phyloP scores from a whole-genome alignment of 2,329 filamentous ascomycete species.

The Aspergillus alliaceus region DNA sequence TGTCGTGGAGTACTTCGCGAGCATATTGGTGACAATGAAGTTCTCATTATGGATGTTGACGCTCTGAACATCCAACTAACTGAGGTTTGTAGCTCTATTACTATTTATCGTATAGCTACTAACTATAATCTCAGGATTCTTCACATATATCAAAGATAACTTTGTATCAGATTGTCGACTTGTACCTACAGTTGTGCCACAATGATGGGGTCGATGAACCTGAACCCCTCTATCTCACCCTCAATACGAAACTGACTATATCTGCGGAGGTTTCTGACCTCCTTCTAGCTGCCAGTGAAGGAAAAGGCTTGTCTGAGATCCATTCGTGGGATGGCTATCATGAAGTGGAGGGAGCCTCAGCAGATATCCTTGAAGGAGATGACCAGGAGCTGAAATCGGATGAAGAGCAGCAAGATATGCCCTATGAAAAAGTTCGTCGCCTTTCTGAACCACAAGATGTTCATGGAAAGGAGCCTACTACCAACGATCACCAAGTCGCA shows the following conservation, averaged over 20 bases:
- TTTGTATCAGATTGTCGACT: slow-evolving; percentile 57
- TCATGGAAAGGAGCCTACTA: slow-evolving; percentile 8
- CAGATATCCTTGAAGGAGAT: slow-evolving; percentile 13
- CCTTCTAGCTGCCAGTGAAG: slow-evolving; percentile 53
- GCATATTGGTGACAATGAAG: slow-evolving; percentile 57
- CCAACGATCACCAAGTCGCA: not conserved
- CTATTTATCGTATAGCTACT: slow-evolving; percentile 14
- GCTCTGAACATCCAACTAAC: slow-evolving; percentile 56
- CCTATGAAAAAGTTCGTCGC: slow-evolving; percentile 16
- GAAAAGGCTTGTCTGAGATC: slow-evolving; percentile 58
- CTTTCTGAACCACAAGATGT: slow-evolving; percentile 13
- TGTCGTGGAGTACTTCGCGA: slow-evolving; percentile 57
- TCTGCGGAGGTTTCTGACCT: slow-evolving; percentile 54
- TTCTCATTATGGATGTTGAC: slow-evolving; percentile 57
- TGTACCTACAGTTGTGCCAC: slow-evolving; percentile 59
- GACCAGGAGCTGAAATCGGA: slow-evolving; percentile 13
- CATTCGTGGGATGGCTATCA: slow-evolving; percentile 49
- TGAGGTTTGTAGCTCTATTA: slow-evolving; percentile 50
- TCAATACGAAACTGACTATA: slow-evolving; percentile 57
- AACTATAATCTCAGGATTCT: slow-evolving; percentile 48
- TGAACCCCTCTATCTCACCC: slow-evolving; percentile 58
- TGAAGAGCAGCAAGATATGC: slow-evolving; percentile 12
- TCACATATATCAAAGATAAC: slow-evolving; percentile 49
- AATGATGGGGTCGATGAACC: slow-evolving; percentile 58
- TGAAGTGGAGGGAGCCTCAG: slow-evolving; percentile 41